Conservation (phyloP, 2,329 filamentous ascomycete species). For the Coniochaeta prunicola region DNA sequence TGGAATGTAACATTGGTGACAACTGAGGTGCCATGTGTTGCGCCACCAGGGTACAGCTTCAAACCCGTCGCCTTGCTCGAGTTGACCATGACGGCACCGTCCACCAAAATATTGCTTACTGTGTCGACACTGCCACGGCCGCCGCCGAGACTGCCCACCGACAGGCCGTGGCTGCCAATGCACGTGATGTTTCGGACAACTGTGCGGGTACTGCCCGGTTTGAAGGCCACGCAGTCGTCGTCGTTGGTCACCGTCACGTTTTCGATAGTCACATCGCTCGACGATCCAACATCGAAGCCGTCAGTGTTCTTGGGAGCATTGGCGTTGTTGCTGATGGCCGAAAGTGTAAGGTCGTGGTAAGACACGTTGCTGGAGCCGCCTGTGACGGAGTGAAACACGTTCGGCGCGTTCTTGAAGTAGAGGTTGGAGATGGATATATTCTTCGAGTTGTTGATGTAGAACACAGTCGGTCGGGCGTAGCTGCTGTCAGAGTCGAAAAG, state of each 20-base stretch:
- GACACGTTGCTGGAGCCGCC: slow-evolving; percentile 25
- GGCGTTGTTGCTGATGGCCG: slow-evolving; percentile 27
- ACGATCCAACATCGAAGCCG: slow-evolving; percentile 32
- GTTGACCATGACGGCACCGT: no score
- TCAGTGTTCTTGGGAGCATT: slow-evolving; percentile 33
- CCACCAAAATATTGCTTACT: no score
- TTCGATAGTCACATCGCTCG: slow-evolving; percentile 26
- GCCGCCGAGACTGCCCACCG: no score
- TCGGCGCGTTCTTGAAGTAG: slow-evolving; percentile 32
- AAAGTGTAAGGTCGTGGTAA: slow-evolving; percentile 29
- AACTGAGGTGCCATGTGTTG: no score
- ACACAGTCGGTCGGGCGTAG: slow-evolving; percentile 31
- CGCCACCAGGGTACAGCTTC: no score
- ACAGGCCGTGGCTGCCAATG: no score
- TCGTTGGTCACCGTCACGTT: slow-evolving; percentile 30
- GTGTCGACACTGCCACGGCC: no score
- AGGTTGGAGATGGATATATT: slow-evolving; percentile 29
- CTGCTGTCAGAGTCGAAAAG: slow-evolving; percentile 27
- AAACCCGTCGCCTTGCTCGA: no score
- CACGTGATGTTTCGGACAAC: no score
- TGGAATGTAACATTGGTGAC: no score
- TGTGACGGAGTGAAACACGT: slow-evolving; percentile 33
- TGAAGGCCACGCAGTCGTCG: slow-evolving; percentile 38
- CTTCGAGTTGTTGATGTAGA: slow-evolving; percentile 28
- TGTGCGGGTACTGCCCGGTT: no score